Evolutionary conservation across 495 filamentous ascomycete genomes (phyloP).

Genomic region (Xylaria nigripes): DNA sequence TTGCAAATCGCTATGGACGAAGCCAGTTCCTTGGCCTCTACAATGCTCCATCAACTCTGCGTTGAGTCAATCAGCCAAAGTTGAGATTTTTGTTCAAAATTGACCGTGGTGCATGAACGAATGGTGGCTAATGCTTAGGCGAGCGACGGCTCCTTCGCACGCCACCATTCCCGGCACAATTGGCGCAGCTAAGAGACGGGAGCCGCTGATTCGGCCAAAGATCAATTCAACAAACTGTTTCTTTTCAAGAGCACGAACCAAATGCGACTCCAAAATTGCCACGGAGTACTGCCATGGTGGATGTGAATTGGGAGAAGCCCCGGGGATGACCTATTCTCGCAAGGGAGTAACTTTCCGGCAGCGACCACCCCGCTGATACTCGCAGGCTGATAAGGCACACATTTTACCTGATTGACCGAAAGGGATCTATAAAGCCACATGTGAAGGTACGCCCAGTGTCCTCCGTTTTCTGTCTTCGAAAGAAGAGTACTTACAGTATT

Average conservation of each 20-base stretch:
- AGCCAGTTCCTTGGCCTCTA: neutral
- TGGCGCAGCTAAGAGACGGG: slow-evolving; percentile 6
- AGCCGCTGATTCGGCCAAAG: neutral
- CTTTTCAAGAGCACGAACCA: neutral
- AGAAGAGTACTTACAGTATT: neutral
- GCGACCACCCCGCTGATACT: slow-evolving; percentile 2
- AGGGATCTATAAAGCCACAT: neutral
- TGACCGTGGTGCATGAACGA: neutral
- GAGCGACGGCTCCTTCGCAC: neutral
- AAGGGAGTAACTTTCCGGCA: neutral
- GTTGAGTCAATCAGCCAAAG: neutral
- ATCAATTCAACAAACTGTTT: neutral
- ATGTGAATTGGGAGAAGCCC: neutral
- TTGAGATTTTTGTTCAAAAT: neutral
- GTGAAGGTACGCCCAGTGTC: neutral
- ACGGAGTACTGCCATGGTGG: neutral
- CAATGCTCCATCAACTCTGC: neutral
- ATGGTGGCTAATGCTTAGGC: slow-evolving; percentile 1
- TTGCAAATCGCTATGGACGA: neutral
- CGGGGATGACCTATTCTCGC: neutral
- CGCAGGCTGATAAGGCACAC: neutral
- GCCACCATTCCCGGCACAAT: neutral
- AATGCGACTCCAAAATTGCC: neutral
- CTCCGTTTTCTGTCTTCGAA: neutral
- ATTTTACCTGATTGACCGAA: neutral